Conservation (phyloP, 2,329 filamentous ascomycete genomes). For the Triangularia verruculosa region DNA sequence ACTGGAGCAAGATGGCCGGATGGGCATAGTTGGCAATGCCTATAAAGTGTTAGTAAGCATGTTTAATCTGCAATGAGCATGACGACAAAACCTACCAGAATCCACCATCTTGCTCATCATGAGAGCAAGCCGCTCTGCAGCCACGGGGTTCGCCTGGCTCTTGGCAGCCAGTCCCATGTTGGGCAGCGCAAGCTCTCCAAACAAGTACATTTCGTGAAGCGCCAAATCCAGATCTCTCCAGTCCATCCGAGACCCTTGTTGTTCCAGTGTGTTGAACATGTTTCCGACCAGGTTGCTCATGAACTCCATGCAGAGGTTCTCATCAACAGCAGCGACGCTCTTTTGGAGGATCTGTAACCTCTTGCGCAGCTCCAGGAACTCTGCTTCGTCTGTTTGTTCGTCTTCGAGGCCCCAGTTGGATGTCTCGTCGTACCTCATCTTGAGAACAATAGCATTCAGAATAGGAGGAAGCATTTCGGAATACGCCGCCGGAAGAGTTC, state of each 20-base stretch:
- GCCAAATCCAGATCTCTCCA: constrained; percentile 96
- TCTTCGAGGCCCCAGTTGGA: constrained; percentile 91
- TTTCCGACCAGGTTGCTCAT: constrained; percentile 83
- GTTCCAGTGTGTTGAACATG: constrained; percentile 78
- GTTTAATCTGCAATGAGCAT: not conserved
- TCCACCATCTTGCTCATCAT: constrained; percentile 98
- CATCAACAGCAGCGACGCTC: constrained; percentile 84
- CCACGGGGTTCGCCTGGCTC: constrained; percentile 73
- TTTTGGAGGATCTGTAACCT: constrained; percentile 88
- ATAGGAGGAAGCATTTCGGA: constrained; percentile 82
- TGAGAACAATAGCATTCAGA: constrained; percentile 84
- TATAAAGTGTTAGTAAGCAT: constrained; percentile 38
- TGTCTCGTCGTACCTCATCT: constrained; percentile 98
- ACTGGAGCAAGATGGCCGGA: constrained; percentile 88
- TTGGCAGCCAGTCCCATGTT: constrained; percentile 85
- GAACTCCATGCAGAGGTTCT: constrained; percentile 82
- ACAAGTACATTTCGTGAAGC: constrained; percentile 90
- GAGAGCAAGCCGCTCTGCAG: constrained; percentile 75
- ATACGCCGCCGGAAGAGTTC: constrained; percentile 70
- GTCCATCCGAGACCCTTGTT: constrained; percentile 71
- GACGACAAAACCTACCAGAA: constrained; percentile 57
- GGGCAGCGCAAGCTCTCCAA: constrained; percentile 89
- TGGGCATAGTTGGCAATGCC: constrained; percentile 83
- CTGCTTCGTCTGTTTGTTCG: constrained; percentile 92
- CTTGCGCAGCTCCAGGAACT: constrained; percentile 93